Conservation (phyloP, 495 filamentous ascomycete species). For the Tuber melanosporum region DNA sequence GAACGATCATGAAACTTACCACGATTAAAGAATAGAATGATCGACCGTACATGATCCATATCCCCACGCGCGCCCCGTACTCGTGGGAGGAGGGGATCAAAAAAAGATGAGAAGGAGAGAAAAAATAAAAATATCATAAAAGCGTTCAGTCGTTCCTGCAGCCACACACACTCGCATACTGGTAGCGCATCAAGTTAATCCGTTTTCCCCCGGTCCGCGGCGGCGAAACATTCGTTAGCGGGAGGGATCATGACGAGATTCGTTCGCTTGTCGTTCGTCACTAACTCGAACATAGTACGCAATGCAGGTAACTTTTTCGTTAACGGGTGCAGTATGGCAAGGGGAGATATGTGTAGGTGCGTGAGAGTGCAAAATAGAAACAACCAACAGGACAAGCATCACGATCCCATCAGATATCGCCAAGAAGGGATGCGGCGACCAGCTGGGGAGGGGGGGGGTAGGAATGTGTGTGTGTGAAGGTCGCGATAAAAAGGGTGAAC, state of each 20-base stretch:
- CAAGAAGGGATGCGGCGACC: conserved; percentile 27
- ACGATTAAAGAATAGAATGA: conserved; percentile 1
- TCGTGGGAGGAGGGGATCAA: not conserved
- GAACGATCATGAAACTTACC: not conserved
- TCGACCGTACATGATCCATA: not conserved
- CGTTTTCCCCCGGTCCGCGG: conserved; percentile 10
- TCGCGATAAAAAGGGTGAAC: conserved; percentile 19
- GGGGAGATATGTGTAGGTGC: not conserved
- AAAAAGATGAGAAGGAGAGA: conserved; percentile 9
- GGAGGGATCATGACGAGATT: conserved; percentile 28
- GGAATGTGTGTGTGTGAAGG: not conserved
- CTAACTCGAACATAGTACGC: not conserved
- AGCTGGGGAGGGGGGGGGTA: conserved; percentile 8
- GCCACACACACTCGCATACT: not conserved
- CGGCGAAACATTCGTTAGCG: conserved; percentile 7
- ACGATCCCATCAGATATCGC: conserved; percentile 26
- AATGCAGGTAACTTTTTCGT: conserved; percentile 1
- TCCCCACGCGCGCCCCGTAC: not conserved
- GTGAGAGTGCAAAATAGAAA: conserved; percentile 32
- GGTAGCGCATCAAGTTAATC: conserved; percentile 6
- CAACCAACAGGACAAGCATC: conserved; percentile 23
- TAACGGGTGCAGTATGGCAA: conserved; percentile 6
- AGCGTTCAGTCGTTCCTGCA: not conserved
- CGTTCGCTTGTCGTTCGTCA: conserved; percentile 14
- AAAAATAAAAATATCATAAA: conserved; percentile 11